Base-by-base conservation (phyloP, 148 eudicot species). In the Rhododendron williamsianum region DNA sequence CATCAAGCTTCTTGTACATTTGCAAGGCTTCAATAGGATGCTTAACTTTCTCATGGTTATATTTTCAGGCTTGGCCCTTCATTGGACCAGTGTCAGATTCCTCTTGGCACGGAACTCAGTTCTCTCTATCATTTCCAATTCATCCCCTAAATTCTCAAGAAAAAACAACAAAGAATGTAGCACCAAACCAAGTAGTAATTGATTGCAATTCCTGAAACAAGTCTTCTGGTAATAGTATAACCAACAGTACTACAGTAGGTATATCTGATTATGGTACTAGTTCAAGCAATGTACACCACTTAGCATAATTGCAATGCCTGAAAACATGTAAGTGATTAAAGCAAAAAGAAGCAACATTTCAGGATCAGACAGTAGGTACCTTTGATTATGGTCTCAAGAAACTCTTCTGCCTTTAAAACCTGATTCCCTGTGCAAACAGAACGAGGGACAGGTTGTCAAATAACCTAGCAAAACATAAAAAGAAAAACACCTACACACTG, bases 331-430 rank as follows among this genome's bases (percentile, higher is more conserved):
- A 48, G 16, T 21, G 51, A 33, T 23, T 76, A 4, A 21, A 74
- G 7, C 18, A 52, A 45, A 15, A 43, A 36, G 45, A 60, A 11
- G 49, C 35, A 72, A 23, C 27, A 77, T 77, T 41, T 21, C 15
- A 46, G 48, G 21, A 36, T 18, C 30, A 79, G 35, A 73, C 8
- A 58, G 27, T 5, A 85, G 38, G 73, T 92, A 97, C 99, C 99
- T 97, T 88, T 89, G 38, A 97, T 95, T 85, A 97, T 56, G 43
- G 93, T 89, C 93, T 97, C 99, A 82, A 95, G 99, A 84, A 92
- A 89, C 88, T 89, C 95, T 87, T 97, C 98, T 2, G 93, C 89
- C 89, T 90, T 90, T 63, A 97, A 60, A 83, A 95, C 89, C 83
- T 93, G 93, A 80, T 92, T 91, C 74, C 95, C 99, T 95, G 90